Base-by-base conservation (phyloP, 495 filamentous ascomycete genomes). In the Articulospora tetracladia region DNA sequence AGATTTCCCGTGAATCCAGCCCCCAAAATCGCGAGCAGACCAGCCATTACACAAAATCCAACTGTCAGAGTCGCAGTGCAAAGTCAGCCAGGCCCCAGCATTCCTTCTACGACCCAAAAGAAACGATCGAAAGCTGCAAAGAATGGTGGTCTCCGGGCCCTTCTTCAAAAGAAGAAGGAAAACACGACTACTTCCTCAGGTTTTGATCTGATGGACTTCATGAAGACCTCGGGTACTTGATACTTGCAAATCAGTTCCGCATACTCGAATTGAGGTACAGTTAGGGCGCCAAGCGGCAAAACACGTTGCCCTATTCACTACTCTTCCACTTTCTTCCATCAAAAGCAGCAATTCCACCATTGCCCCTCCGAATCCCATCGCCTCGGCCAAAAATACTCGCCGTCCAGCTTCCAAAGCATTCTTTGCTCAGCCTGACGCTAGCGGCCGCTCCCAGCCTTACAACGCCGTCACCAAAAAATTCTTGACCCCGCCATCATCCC, bases 81-180 rank as follows among this genome's bases (percentile, higher is more conserved):
- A n/a, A 19, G 12, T 26, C 51, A 32, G 19, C 39, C 49, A 15
- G 32, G 10, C 24, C 12, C 48, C 24, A 6, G 11, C 27, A 26
- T 51, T 17, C 39, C 47, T 26, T 68, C 72, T 64, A 73, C 77
- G 4, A 80, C 67, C 70, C 81, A 76, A 68, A 81, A 78, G 59
- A 82, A 82, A 71, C 69, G 79, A 53, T 74, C 79, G 13, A 83
- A 80, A 66, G 75, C 70, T 52, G 73, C 77, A 47, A 83, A 83
- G 64, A 30, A 61, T 25, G 74, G 77, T 53, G 79, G 80, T 1
- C 71, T 83, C n/a, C 74, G 78, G 61, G 78, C 79, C 36, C 63
- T 83, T 13, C 67, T 83, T 47, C 71, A 74, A 34, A 76, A 75
- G 24, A 70, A 73, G 27, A 74, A 73, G 55, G 65, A 68, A 4